Conservation (phyloP, 2,329 filamentous ascomycete genomes). For the Colletotrichum camelliae region DNA sequence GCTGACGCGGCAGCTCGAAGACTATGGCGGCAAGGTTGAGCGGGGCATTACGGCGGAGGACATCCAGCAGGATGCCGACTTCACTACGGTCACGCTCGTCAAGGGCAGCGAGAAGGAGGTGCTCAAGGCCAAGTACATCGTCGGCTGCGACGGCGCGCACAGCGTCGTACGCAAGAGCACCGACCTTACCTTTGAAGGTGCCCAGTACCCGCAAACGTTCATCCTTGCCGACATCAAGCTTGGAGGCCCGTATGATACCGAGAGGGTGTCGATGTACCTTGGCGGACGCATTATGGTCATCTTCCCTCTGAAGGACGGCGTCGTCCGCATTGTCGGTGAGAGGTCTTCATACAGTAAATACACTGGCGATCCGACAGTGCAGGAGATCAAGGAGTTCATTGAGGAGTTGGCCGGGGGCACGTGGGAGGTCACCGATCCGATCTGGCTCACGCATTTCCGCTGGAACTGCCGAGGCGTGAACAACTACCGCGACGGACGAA, state of each 20-base stretch:
- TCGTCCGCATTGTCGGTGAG: slow-evolving; percentile 32
- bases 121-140: slow-evolving; percentile 43
- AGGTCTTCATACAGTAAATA: slow-evolving; percentile 3
- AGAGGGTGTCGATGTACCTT: slow-evolving; percentile 31
- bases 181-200: slow-evolving; percentile 44
- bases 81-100: slow-evolving; percentile 31
- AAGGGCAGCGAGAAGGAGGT: slow-evolving; percentile 25
- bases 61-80: slow-evolving; percentile 32
- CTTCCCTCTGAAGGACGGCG: slow-evolving; percentile 33
- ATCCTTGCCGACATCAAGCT: slow-evolving; percentile 47
- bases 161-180: slow-evolving; percentile 45
- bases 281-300: slow-evolving; percentile 39
- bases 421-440: slow-evolving; percentile 31
- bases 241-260: slow-evolving; percentile 1
- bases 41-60: slow-evolving; percentile 31
- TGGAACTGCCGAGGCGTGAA: slow-evolving; percentile 47
- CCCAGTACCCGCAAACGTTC: slow-evolving; percentile 46
- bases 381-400: slow-evolving; percentile 28
- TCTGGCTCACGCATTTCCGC: slow-evolving; percentile 50
- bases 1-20: slow-evolving; percentile 32
- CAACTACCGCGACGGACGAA: slow-evolving; percentile 38
- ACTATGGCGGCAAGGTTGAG: slow-evolving; percentile 32
- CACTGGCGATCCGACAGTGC: neutral
- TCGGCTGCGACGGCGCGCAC: slow-evolving; percentile 54
- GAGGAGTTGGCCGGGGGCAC: slow-evolving; percentile 31